These are phyloP conservation scores for Przewalskia tangutica DNA, from an alignment of 257 asterid species.

Conservation along the genomic window DNA sequence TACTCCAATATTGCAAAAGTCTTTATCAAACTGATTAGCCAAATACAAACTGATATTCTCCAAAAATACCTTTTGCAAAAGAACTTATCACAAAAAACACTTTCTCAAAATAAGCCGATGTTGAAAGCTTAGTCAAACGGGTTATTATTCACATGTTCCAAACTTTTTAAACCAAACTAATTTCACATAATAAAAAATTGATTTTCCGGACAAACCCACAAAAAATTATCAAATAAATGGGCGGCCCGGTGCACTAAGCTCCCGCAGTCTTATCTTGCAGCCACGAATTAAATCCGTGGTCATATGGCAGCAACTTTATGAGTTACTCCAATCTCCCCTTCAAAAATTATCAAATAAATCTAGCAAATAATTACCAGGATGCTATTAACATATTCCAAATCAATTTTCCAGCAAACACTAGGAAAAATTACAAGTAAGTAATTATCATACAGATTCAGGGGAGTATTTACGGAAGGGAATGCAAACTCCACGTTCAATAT, in stretches of 20 bases:
- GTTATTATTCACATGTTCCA: not conserved
- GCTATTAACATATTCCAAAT: not conserved
- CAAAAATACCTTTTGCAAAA: too few species aligned
- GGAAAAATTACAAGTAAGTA: not conserved
- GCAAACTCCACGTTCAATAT: conserved; percentile 86
- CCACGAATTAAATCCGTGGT: too few species aligned
- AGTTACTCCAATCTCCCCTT: too few species aligned
- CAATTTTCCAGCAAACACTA: not conserved
- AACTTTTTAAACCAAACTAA: not conserved
- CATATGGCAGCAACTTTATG: too few species aligned
- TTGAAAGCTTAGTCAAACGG: too few species aligned
- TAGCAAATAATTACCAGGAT: not conserved
- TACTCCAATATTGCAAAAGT: too few species aligned
- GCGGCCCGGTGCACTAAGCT: too few species aligned
- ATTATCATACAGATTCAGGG: conserved; percentile 51
- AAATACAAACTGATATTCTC: too few species aligned
- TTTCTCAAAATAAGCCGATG: too few species aligned
- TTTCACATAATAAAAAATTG: not conserved
- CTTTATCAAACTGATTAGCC: too few species aligned
- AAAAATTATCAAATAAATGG: not conserved
- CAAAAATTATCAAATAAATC: not conserved
- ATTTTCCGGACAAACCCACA: not conserved
- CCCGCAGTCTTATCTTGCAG: too few species aligned
- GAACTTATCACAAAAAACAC: too few species aligned
- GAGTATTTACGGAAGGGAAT: conserved; percentile 82